Evolutionary conservation across 495 filamentous ascomycete genomes (phyloP), one percentile per base, ranked within the genome.

Genomic region (Penicillium fimorum): DNA sequence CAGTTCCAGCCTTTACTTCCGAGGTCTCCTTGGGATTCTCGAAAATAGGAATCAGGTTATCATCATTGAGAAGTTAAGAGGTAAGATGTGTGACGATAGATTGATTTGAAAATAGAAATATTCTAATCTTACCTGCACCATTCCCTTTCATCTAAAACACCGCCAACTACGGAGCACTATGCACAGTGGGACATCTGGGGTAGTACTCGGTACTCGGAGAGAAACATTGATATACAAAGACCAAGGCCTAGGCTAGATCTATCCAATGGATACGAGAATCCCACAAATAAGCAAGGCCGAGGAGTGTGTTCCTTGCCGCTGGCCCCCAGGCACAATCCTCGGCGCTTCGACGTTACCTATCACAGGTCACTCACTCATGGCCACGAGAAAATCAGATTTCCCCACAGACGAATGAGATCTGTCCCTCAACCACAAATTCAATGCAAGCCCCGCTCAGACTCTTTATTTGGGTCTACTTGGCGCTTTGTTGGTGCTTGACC

Each of bases 341-440:
- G 53, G 64, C 64, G 64, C 62, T 65, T 65, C 59, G 53, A 27
- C 24, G 32, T 47, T 10, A 17, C 64, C 64, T 62, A 65, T 67
- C 62, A 67, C 42, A 52, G 41, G 41, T 13, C 43, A n/a, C n/a
- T n/a, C n/a, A n/a, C n/a, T n/a, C n/a, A 44, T 32, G 47, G 12
- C 33, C 51, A 10, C 30, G 5, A 12, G 12, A 32, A 47, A 37
- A 30, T 18, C 35, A 11, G 38, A 27, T 17, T 15, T 37, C 2
- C 32, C 41, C 49, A 47, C n/a, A 29, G 37, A 50, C 53, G 27
- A 56, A 66, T 54, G 29, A 58, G 30, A 55, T 25, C 13, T 9
- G 5, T 1, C 1, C 1, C 20, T 47, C 13, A 10, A 35, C 17
- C 37, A 27, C n/a, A 35, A 11, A 24, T 17, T 48, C 22, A 33